Conservation (phyloP, 2,329 filamentous ascomycete species). For the Penicillium occitanis region DNA sequence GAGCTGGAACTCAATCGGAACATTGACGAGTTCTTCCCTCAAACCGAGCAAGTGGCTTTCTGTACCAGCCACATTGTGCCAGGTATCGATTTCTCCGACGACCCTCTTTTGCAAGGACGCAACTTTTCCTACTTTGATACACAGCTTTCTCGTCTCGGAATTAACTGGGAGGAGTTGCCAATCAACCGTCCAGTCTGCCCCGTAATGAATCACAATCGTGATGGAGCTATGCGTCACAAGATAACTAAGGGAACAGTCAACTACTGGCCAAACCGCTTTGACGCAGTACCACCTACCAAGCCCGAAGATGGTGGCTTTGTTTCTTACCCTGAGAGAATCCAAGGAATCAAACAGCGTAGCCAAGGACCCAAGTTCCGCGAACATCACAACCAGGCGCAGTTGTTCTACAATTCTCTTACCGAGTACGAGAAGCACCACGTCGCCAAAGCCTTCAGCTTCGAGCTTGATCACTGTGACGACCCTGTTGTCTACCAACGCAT, state of each 20-base stretch:
- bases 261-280: conserved; percentile 76
- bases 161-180: conserved; percentile 69
- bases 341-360: conserved; percentile 66
- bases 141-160: conserved; percentile 63
- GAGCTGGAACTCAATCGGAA: conserved; percentile 78
- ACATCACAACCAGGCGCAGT: conserved; percentile 73
- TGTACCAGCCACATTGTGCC: conserved; percentile 77
- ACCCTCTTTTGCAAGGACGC: conserved; percentile 71
- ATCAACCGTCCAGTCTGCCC: conserved; percentile 70
- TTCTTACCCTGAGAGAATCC: conserved; percentile 65
- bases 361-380: conserved; percentile 74
- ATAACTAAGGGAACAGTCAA: conserved; percentile 73
- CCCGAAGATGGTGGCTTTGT: conserved; percentile 65
- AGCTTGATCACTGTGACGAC: conserved; percentile 80
- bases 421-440: conserved; percentile 66
- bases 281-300: conserved; percentile 62
- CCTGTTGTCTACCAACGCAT: conserved; percentile 72
- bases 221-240: conserved; percentile 69
- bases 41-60: conserved; percentile 82
- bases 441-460: conserved; percentile 62
- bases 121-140: conserved; percentile 60
- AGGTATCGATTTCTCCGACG: conserved; percentile 74
- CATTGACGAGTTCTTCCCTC: conserved; percentile 76
- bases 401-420: conserved; percentile 78
- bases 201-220: conserved; percentile 71